These are phyloP conservation scores for Calonectria hawksworthii DNA, from an alignment of 2,329 filamentous ascomycete species.

Conservation along the genomic window DNA sequence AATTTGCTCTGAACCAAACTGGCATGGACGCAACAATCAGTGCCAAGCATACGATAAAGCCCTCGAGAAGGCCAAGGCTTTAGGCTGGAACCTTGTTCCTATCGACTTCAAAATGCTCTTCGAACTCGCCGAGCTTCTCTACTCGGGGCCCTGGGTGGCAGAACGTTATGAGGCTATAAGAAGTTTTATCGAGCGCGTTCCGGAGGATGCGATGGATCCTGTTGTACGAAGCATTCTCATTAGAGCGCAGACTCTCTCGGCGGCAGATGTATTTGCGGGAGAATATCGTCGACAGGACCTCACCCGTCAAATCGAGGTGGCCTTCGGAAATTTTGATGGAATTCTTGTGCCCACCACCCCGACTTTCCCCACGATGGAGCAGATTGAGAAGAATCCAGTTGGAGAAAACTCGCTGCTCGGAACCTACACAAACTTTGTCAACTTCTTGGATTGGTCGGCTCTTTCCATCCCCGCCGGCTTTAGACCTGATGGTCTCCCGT, in stretches of 20 bases:
- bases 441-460: slow-evolving; percentile 70
- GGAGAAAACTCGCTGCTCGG: slow-evolving; percentile 67
- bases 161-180: slow-evolving; percentile 68
- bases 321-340: slow-evolving; percentile 60
- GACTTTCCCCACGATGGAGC: slow-evolving; percentile 63
- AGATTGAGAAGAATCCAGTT: slow-evolving; percentile 66
- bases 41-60: slow-evolving; percentile 59
- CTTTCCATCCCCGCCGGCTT: slow-evolving; percentile 66
- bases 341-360: slow-evolving; percentile 71
- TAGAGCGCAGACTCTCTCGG: slow-evolving; percentile 55
- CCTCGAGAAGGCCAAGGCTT: slow-evolving; percentile 51
- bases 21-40: slow-evolving; percentile 53
- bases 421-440: slow-evolving; percentile 72
- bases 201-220: slow-evolving; percentile 51
- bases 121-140: slow-evolving; percentile 66
- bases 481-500: slow-evolving; percentile 52
- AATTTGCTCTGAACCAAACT: slow-evolving; percentile 58
- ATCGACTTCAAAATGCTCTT: slow-evolving; percentile 65
- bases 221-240: slow-evolving; percentile 54
- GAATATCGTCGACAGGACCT: slow-evolving; percentile 55
- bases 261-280: slow-evolving; percentile 61
- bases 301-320: slow-evolving; percentile 56
- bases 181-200: slow-evolving; percentile 56
- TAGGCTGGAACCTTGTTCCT: slow-evolving; percentile 58
- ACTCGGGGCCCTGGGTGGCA: slow-evolving; percentile 69